Evolutionary conservation across 2,329 filamentous ascomycete species (phyloP).

Genomic region (Nothophoma quercina): DNA sequence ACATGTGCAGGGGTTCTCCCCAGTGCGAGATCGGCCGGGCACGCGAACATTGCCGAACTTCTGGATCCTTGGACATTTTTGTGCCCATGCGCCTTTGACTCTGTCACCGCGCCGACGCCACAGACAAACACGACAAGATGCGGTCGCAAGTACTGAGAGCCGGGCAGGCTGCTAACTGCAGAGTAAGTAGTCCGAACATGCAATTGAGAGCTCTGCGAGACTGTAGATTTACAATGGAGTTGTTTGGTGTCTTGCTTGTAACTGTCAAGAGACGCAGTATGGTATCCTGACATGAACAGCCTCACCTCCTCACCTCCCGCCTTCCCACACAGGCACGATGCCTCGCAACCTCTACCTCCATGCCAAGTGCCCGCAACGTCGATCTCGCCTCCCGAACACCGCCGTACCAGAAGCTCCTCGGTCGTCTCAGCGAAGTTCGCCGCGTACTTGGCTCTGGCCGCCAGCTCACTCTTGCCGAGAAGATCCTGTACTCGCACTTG

Average conservation of each 20-base stretch:
- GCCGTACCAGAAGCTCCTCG: slow-evolving; percentile 82
- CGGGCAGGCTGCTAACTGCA: slow-evolving; percentile 41
- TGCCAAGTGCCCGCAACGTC: slow-evolving; percentile 35
- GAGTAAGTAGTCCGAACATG: slow-evolving; percentile 32
- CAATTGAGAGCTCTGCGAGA: slow-evolving; percentile 1
- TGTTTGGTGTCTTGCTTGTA: not conserved
- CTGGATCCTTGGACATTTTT: slow-evolving; percentile 34
- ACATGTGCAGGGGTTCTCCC: slow-evolving; percentile 27
- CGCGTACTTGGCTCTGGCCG: slow-evolving; percentile 71
- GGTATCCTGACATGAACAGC: slow-evolving; percentile 28
- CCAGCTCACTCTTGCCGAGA: slow-evolving; percentile 88
- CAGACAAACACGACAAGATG: slow-evolving; percentile 38
- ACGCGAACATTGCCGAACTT: slow-evolving; percentile 6
- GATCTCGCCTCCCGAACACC: slow-evolving; percentile 67
- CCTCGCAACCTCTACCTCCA: slow-evolving; percentile 44
- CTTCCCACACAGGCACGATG: slow-evolving; percentile 29
- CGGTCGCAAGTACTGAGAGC: slow-evolving; percentile 44
- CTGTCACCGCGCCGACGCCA: slow-evolving; percentile 25
- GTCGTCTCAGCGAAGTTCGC: slow-evolving; percentile 77
- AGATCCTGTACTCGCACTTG: slow-evolving; percentile 97
- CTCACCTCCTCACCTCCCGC: slow-evolving; percentile 32
- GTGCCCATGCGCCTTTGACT: slow-evolving; percentile 25
- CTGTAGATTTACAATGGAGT: not conserved
- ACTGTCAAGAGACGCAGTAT: not conserved
- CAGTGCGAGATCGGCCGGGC: slow-evolving; percentile 21